These are phyloP conservation scores for Candida dajiaensis DNA, from an alignment of 805 yeast species.

Conservation along the genomic window DNA sequence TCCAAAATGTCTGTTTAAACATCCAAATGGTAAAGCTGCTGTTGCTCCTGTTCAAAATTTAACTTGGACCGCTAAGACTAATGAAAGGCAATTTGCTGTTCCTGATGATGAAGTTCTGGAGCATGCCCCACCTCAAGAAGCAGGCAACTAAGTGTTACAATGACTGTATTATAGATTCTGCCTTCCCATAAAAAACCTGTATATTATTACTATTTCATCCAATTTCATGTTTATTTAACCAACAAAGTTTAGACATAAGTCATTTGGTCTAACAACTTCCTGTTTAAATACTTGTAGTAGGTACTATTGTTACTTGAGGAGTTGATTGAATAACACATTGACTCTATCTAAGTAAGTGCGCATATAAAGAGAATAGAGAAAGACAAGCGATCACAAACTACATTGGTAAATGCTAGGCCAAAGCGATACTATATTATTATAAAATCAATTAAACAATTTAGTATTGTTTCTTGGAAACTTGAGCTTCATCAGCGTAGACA, in stretches of 20 bases:
- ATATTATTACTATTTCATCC: neutral
- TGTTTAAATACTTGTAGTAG: neutral
- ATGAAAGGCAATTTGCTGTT: conserved; percentile 69
- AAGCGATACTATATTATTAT: conserved; percentile 1
- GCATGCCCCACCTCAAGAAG: conserved; percentile 49
- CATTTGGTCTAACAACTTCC: neutral
- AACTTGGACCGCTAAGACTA: conserved; percentile 34
- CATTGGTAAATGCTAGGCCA: neutral
- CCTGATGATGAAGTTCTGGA: conserved; percentile 71
- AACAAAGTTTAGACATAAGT: neutral
- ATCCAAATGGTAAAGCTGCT: conserved; percentile 68
- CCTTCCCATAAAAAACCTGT: neutral
- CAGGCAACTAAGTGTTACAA: neutral
- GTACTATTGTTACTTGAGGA: neutral
- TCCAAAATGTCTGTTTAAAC: conserved; percentile 63
- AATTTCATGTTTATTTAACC: neutral
- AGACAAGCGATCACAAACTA: neutral
- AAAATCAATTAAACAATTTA: conserved; percentile 33
- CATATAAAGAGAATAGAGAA: too few relatives aligned
- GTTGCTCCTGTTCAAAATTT: conserved; percentile 15
- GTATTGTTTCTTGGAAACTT: conserved; percentile 69
- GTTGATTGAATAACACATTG: too few relatives aligned
- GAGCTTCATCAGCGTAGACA: conserved; percentile 82
- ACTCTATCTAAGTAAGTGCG: too few relatives aligned
- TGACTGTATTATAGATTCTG: neutral